Percentiles rank a stretch among this genome's conserved stretches.
Conservation (phyloP, 371 early-diverging fungal genomes). For the Lichtheimia ornata region DNA sequence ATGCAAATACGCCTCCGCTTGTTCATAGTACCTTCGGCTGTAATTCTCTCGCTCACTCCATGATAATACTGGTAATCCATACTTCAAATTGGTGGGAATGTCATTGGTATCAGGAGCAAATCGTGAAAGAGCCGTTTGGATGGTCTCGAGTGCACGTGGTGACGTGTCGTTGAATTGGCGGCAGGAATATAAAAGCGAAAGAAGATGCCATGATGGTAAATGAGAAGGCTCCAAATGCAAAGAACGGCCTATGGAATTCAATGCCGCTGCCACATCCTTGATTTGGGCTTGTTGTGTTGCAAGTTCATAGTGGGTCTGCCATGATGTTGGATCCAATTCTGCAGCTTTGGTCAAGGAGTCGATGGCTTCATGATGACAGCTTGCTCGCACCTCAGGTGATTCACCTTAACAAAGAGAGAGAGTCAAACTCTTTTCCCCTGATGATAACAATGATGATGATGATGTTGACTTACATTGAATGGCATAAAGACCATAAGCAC, state of each 20-base stretch:
- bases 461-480: constrained; percentile 43
- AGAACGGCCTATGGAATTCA: constrained; percentile 57
- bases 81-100: constrained; percentile 8
- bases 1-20: constrained; percentile 27
- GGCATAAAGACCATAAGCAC: constrained; percentile 61
- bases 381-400: constrained; percentile 63
- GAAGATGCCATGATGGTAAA: constrained; percentile 83
- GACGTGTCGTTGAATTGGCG: constrained; percentile 16
- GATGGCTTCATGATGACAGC: constrained; percentile 63
- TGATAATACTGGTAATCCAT: constrained; percentile 6
- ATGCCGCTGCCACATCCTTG: constrained; percentile 71
- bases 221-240: constrained; percentile 60
- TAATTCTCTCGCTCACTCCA: constrained; percentile 7
- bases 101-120: constrained; percentile 7
- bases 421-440: too few species aligned
- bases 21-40: constrained; percentile 18
- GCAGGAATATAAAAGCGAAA: constrained; percentile 75
- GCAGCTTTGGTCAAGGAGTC: constrained; percentile 25
- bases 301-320: constrained; percentile 74
- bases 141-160: constrained; percentile 63
- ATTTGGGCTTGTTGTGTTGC: constrained; percentile 79
- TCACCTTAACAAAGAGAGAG: too few species aligned
- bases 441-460: background rate
- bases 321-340: constrained; percentile 38
- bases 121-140: constrained; percentile 70